Evolutionary conservation across 1,139 yeast species (phyloP), one percentile per base, ranked within the genome.

Genomic region (Debaryomyces fabryi): DNA sequence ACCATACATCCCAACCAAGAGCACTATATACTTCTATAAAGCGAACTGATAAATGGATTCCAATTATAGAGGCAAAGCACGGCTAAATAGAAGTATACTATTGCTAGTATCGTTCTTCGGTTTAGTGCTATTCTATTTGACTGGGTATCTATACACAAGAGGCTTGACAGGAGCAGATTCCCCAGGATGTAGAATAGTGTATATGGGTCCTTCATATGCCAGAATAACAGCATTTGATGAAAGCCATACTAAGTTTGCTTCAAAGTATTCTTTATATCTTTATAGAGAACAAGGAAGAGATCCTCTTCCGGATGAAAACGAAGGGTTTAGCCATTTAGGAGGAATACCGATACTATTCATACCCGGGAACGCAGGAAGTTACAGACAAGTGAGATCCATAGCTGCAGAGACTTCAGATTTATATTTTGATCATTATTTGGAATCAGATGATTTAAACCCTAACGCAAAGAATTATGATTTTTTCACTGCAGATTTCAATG

Each of bases 331-430:
- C 9, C 45, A 58, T 7, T 64, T 86, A 30, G 78, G 77, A 45
- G 99, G 98, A 0, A 78, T 86, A 1, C 99, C 99, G 0, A 90
- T 89, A 1, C 70, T 95, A 18, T 95, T 95, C 62, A 87, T 95
- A 35, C 99, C 99, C 0, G 99, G 99, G 0, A 95, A 95, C 63
- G 99, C 99, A 0, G 99, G 99, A 1, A 87, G 96, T 54, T 91
- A 83, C 65, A 81, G 84, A 56, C 99, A 95, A 67, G 96, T 83
- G 8, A 74, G 99, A 48, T 88, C 97, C 1, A 79, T 95, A n/a
- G 99, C 98, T 0, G 84, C 97, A 1, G 86, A 85, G 53, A 69
- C 86, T 25, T 75, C 92, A 1, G 74, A 76, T 45, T 61, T 82
- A 6, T 83, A 68, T 55, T 76, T 69, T 52, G 71, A 74, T 1